Conservation (phyloP, 176 grass and related monocot species). For the Musa beccarii region DNA sequence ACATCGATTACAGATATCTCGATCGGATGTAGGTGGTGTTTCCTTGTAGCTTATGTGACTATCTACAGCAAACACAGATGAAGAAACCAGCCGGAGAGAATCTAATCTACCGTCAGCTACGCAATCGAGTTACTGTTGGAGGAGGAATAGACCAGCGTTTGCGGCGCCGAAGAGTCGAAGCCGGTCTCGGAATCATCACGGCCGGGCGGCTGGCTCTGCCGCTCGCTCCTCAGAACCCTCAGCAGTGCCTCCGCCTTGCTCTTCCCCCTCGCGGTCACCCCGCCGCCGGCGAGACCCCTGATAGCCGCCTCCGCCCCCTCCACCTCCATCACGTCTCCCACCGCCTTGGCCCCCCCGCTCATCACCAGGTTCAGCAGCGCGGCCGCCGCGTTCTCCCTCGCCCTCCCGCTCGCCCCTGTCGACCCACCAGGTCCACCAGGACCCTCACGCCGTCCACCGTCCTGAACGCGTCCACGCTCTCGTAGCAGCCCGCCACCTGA, state of each 20-base stretch:
- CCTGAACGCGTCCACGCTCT: slow-evolving; percentile 60
- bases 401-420: slow-evolving; percentile 23
- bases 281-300: slow-evolving; percentile 37
- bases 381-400: slow-evolving; percentile 63
- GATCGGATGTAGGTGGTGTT: too few relatives aligned
- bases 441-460: slow-evolving; percentile 54
- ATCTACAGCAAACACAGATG: background rate
- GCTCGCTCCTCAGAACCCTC: slow-evolving; percentile 30
- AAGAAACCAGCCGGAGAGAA: background rate
- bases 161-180: background rate
- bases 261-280: slow-evolving; percentile 53
- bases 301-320: slow-evolving; percentile 40
- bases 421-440: slow-evolving; percentile 52
- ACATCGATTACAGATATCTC: too few relatives aligned
- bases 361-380: slow-evolving; percentile 81
- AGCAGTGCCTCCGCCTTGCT: slow-evolving; percentile 64
- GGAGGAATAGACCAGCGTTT: background rate
- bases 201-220: background rate
- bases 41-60: too few relatives aligned
- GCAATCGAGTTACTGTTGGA: background rate
- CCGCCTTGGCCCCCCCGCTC: slow-evolving; percentile 48
- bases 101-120: too few relatives aligned
- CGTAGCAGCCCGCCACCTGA: slow-evolving; percentile 82
- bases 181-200: background rate
- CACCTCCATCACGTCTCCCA: slow-evolving; percentile 38